Evolutionary conservation across 495 filamentous ascomycete genomes (phyloP), one percentile per base, ranked within the genome.

Genomic region (Staphylotrichum longicolle): DNA sequence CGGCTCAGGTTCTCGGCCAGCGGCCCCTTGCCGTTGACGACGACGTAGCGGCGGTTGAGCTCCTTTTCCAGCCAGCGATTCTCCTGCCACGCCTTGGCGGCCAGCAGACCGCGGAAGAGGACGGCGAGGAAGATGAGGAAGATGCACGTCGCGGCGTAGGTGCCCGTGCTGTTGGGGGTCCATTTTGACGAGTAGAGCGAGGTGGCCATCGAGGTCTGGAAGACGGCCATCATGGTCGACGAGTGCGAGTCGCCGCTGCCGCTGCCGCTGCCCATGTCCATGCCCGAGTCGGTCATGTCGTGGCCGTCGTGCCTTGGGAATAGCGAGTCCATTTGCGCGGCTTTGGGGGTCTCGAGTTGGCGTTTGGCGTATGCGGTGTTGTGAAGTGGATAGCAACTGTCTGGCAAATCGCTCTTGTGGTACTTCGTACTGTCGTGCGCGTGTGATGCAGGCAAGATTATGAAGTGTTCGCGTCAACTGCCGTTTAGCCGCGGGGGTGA

Each of bases 141-240:
- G 72, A 96, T 88, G 74, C 92, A 95, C 41, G 90, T 93, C 44
- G 82, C 91, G 5, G 88, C 91, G 71, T 96, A 97, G 54, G 77
- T 65, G 56, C 88, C 88, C 0, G 80, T 78, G 15, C 74, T 83
- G 7, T 68, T 76, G 10, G 93, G 93, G 5, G 85, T 86, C 91
- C 92, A 97, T 39, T 74, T 63, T 0, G 75, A 64, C 7, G 90
- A 88, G 80, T 83, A 96, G 62, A 96, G 85, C 1, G 91, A 79
- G 0, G 89, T 93, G 62, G 68, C 75, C 48, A 83, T 86, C 60
- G 76, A 72, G 66, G 80, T 86, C 58, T 81, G 83, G 78, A 96
- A 96, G 70, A 83, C 74, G 32, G 73, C 61, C 68, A 74, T 76
- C 80, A 83, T 86, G 20, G 66, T 63, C 72, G 67, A 60, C 3